Evolutionary conservation across 1,139 yeast genomes (phyloP), one percentile per base, ranked within the genome.

Genomic region (Geotrichum europaeum): DNA sequence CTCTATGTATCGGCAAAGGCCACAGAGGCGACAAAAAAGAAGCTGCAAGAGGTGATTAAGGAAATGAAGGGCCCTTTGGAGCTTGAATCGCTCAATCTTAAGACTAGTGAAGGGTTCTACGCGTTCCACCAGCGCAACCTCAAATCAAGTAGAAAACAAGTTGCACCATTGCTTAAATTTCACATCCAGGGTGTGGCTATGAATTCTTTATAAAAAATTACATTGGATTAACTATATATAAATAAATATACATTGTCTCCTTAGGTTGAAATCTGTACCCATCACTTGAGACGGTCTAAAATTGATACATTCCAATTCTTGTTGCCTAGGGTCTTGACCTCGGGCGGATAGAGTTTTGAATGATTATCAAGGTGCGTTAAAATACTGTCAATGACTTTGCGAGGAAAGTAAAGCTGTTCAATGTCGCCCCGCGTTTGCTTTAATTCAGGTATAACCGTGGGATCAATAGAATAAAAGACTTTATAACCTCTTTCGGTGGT

Each of bases 101-200:
- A 24, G 30, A 56, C 20, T 28, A 40, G 36, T 40, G 43, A 24
- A 24, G 49, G 65, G 7, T 59, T 56, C 2, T 40, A 47, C 12
- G 47, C 57, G 12, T 83, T 73, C 67, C 75, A 80, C 63, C 96
- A 89, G 70, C 65, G 67, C 9, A 84, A 86, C 63, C 70, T 80
- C 13, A 73, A 74, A 3, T 91, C 92, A 0, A 87, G 94, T 40
- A 80, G 97, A 67, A 91, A 91, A 70, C 95, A 88, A 71, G 89
- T 91, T n/a, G 96, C 89, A 9, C 96, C 96, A 1, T 57, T 70
- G 30, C 57, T 73, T 25, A 66, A 75, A 28, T 60, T 65, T 13
- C 59, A 63, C 6, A 53, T 72, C 18, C 69, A 69, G 25, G 70
- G 69, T 12, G 63, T 62, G 18, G 57, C 64, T 13, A 53, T 66